These are phyloP conservation scores for Saccharomycopsis malanga DNA, from an alignment of 805 yeast genomes.

Conservation along the genomic window DNA sequence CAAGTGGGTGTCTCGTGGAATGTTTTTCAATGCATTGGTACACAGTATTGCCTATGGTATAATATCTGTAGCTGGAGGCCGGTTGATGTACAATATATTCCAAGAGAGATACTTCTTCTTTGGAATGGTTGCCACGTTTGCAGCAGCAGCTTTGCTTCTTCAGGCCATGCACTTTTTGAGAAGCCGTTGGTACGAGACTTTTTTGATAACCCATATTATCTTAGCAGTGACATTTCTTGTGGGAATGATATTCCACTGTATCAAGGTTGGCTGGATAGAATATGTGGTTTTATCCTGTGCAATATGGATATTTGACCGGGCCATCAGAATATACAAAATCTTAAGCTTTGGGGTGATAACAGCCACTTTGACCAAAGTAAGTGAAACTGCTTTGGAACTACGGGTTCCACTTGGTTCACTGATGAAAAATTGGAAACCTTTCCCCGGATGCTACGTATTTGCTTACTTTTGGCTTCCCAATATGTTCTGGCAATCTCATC, in stretches of 20 bases:
- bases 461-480: slow-evolving; percentile 5
- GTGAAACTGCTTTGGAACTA: background rate
- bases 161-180: slow-evolving; percentile 14
- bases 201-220: slow-evolving; percentile 9
- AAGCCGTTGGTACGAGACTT: slow-evolving; percentile 12
- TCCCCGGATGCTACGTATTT: slow-evolving; percentile 16
- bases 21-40: slow-evolving; percentile 25
- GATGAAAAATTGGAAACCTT: background rate
- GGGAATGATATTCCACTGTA: slow-evolving; percentile 14
- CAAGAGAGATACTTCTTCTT: slow-evolving; percentile 3
- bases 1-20: slow-evolving; percentile 51
- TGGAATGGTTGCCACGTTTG: slow-evolving; percentile 12
- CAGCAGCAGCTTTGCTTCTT: background rate
- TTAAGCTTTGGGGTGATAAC: background rate
- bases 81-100: background rate
- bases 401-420: background rate
- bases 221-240: slow-evolving; percentile 8
- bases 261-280: slow-evolving; percentile 13
- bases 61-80: background rate
- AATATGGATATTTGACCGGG: slow-evolving; percentile 13
- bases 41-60: slow-evolving; percentile 10
- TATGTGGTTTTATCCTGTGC: background rate
- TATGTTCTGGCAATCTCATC: slow-evolving; percentile 16
- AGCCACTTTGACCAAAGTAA: background rate
- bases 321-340: slow-evolving; percentile 4